Base-by-base conservation (phyloP, 805 yeast genomes). In the Starmerella powellii region DNA sequence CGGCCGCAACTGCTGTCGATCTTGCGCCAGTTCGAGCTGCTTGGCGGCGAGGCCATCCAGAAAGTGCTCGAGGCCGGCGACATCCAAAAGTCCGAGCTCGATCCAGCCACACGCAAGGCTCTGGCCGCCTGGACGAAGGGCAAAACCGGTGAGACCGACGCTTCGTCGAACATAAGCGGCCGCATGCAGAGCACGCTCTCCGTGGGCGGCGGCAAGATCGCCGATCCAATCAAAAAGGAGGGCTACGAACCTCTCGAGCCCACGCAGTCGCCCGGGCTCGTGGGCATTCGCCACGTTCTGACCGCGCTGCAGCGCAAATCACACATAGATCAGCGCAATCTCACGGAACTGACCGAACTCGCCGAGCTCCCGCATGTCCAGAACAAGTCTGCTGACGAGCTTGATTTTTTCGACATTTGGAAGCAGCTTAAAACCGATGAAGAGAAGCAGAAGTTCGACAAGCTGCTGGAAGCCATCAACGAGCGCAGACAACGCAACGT, bases 241-340 rank as follows among this genome's bases (percentile, higher is more conserved):
- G 67, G 64, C 8, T 65, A 70, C 27, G 76, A 68, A 2, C 64
- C 64, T 13, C 67, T 87, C 37, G 61, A 63, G 36, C 68, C 93
- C 1, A 94, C 84, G 8, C 78, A 76, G 34, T 74, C 94, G 0
- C 73, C 76, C 46, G 93, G 91, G 11, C 70, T 86, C 63, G 78
- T 78, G 50, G 79, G 78, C 13, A 78, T 87, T 45, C 74, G 88
- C 57, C 83, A 81, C 52, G 73, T 88, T 2, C 65, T 86, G 6
- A 34, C 48, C 4, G 52, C 47, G 5, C 37, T 48, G 17, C 42
- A 38, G 32, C 41, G 12, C 37, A 42, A 57, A 46, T 54, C 57
- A 49, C 43, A 38, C 23, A 29, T 30, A n/a, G 48, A 50, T 15
- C 48, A 55, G 28, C 49, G 52, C 5, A 38, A 43, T 12, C 16